These are phyloP conservation scores for Cladosporium oxysporum DNA, from an alignment of 2,329 filamentous ascomycete genomes.

Conservation along the genomic window DNA sequence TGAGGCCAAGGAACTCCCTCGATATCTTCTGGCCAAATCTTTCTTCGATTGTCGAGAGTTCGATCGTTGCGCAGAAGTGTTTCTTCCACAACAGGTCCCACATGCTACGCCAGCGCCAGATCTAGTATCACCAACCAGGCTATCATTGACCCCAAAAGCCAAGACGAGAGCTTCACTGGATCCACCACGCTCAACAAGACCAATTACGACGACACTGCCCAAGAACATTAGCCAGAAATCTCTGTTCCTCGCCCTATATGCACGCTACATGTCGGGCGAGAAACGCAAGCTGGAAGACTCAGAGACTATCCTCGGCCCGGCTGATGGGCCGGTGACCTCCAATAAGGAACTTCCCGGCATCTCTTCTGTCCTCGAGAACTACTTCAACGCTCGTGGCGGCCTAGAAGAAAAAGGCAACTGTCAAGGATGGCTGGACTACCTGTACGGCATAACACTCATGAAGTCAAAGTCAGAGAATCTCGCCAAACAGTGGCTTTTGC, in stretches of 20 bases:
- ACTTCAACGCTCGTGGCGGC: slow-evolving; percentile 67
- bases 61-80: slow-evolving; percentile 85
- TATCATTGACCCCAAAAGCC: slow-evolving; percentile 61
- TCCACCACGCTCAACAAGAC: slow-evolving; percentile 1
- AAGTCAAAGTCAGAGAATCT: slow-evolving; percentile 87
- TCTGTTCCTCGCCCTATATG: slow-evolving; percentile 87
- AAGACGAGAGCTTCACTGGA: slow-evolving; percentile 20
- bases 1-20: slow-evolving; percentile 76
- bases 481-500: slow-evolving; percentile 83
- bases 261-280: slow-evolving; percentile 89
- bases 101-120: slow-evolving; percentile 41
- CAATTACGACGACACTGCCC: slow-evolving; percentile 21
- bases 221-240: slow-evolving; percentile 78
- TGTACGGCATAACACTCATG: slow-evolving; percentile 86
- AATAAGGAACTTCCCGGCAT: slow-evolving; percentile 84
- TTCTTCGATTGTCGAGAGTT: slow-evolving; percentile 95
- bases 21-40: slow-evolving; percentile 87
- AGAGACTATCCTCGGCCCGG: slow-evolving; percentile 94
- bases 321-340: slow-evolving; percentile 78
- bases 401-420: slow-evolving; percentile 35
- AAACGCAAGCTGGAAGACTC: slow-evolving; percentile 95
- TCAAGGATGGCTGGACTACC: slow-evolving; percentile 92
- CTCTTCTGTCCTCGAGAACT: slow-evolving; percentile 73
- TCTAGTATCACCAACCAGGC: slow-evolving; percentile 47
- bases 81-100: slow-evolving; percentile 66